Evolutionary conservation across 768 basidiomycete species (phyloP).

Genomic region (Termitomyces sp.): DNA sequence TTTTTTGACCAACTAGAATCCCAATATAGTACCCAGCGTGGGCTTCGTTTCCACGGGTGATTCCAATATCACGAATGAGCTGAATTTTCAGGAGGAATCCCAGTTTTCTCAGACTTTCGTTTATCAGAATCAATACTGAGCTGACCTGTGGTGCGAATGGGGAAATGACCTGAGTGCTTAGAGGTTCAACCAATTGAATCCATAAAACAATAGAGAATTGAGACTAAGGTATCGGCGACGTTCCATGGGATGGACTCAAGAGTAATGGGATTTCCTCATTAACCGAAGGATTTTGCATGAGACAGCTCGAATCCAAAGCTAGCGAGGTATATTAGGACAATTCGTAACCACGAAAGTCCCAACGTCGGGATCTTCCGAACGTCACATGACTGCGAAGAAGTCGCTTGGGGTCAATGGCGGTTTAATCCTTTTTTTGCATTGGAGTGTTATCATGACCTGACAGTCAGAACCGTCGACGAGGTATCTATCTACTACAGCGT

Average conservation of each 20-base stretch:
- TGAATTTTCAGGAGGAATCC: slow-evolving; percentile 17
- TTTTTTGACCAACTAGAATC: slow-evolving; percentile 47
- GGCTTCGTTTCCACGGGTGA: slow-evolving; percentile 69
- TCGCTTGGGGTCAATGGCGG: too few relatives aligned
- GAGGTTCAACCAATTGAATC: slow-evolving; percentile 72
- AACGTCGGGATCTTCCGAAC: too few relatives aligned
- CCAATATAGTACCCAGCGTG: slow-evolving; percentile 80
- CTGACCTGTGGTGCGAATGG: slow-evolving; percentile 73
- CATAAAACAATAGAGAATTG: slow-evolving; percentile 68
- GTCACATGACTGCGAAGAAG: too few relatives aligned
- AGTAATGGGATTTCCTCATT: slow-evolving; percentile 67
- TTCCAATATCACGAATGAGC: slow-evolving; percentile 66
- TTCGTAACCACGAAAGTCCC: too few relatives aligned
- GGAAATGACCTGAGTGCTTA: slow-evolving; percentile 71
- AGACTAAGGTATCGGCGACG: slow-evolving; percentile 61
- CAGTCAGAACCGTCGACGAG: neutral
- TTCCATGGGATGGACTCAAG: slow-evolving; percentile 29
- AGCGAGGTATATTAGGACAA: too few relatives aligned
- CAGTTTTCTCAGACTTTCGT: neutral
- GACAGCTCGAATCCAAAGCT: neutral
- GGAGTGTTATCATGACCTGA: neutral
- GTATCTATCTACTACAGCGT: neutral
- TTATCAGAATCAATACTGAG: neutral
- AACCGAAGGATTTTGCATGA: slow-evolving; percentile 8
- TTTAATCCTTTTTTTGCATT: too few relatives aligned